Conservation (phyloP, 495 filamentous ascomycete genomes). For the Aspergillus wentii region DNA sequence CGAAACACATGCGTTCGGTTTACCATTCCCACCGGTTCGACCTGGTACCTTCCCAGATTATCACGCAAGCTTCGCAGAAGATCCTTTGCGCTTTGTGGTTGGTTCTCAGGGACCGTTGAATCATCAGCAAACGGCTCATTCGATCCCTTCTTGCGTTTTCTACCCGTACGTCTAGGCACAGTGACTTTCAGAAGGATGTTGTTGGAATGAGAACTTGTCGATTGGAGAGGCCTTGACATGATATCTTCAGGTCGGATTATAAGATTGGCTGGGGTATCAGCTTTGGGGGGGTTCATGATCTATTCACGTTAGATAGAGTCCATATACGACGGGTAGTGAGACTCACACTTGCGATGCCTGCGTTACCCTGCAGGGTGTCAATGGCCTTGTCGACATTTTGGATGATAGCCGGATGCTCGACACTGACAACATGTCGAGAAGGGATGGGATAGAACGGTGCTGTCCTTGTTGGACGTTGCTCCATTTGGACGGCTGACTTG, state of each 20-base stretch:
- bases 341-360: conserved; percentile 60
- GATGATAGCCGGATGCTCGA: conserved; percentile 87
- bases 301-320: conserved; percentile 16
- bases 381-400: conserved; percentile 78
- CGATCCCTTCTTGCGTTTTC: conserved; percentile 74
- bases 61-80: conserved; percentile 65
- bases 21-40: conserved; percentile 69
- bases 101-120: conserved; percentile 3
- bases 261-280: conserved; percentile 43
- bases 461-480: conserved; percentile 19
- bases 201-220: conserved; percentile 62
- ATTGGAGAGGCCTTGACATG: conserved; percentile 67
- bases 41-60: conserved; percentile 61
- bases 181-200: conserved; percentile 84
- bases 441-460: conserved; percentile 60
- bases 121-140: conserved; percentile 53
- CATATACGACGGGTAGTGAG: background rate
- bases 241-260: conserved; percentile 74
- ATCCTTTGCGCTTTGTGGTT: conserved; percentile 26
- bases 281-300: conserved; percentile 38
- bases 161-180: conserved; percentile 78
- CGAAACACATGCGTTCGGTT: conserved; percentile 83
- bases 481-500: no score
- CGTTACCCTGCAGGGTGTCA: conserved; percentile 66
- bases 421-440: conserved; percentile 57